Base-by-base conservation (phyloP, 1,284 basidiomycete species). In the Cryptococcus deneoformans region DNA sequence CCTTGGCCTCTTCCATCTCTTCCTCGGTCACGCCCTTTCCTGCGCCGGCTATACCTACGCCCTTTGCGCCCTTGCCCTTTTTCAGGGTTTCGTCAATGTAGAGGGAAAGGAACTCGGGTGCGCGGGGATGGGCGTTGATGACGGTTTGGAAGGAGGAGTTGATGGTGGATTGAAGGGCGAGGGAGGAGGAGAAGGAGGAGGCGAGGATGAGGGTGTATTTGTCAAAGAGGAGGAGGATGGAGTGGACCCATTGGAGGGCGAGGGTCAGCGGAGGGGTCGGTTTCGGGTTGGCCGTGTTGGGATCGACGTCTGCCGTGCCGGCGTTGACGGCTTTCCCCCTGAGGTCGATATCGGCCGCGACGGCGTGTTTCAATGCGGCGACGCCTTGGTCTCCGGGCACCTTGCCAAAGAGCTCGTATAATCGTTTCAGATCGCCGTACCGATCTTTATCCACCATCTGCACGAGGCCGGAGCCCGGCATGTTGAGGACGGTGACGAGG, bases 11-110 rank as follows among this genome's bases (percentile, higher is more conserved):
- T 20, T 20, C 20, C 20, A 20, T 20, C 20, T 20, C 20, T 20
- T 20, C 20, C 20, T 20, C 20, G 20, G 20, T 20, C 20, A 20
- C 20, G 20, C 20, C 20, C 20, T 20, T 20, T 20, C 20, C 20
- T 20, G 20, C n/a, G n/a, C n/a, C n/a, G n/a, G n/a, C n/a, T 20
- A 20, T 20, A 20, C 20, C 20, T 20, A 20, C 20, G 20, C 20
- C 20, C 20, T 20, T 20, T 20, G 20, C 20, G 20, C 20, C 20
- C 20, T 20, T 20, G 20, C 96, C 95, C 73, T 93, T 92, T 78
- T 90, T 94, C 43, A 99, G 82, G 73, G 99, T 89, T 67, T 99
- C 95, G 69, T 99, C 96, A 62, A 99, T 94, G 78, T 92, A 99
- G 56, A 99, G 80, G 2, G 95, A 99, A 51, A 98, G 91, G 75